phyloP scores from a whole-genome alignment of 1,284 basidiomycete species.

The Sporisorium graminicola region DNA sequence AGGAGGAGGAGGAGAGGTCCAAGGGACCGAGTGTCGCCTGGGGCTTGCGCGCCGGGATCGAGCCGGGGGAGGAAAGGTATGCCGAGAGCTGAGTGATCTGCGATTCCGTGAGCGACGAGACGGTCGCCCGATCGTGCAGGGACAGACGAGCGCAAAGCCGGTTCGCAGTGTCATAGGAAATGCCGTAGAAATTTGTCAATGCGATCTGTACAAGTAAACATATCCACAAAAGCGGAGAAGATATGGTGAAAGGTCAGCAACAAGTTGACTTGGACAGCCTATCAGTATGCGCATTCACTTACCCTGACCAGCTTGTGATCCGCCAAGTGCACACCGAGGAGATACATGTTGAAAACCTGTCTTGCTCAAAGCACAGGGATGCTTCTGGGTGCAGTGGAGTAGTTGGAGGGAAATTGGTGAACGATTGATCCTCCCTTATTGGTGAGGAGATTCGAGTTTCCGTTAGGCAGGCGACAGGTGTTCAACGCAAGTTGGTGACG shows the following conservation, averaged over 20 bases:
- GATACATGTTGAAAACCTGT: constrained; percentile 58
- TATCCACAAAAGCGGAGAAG: too few relatives aligned
- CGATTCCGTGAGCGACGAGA: constrained; percentile 80
- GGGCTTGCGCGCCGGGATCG: constrained; percentile 75
- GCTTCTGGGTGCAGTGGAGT: neutral
- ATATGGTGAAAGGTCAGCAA: neutral
- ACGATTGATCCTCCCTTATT: neutral
- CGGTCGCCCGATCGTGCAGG: constrained; percentile 81
- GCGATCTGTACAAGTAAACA: too few relatives aligned
- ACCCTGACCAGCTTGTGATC: constrained; percentile 69
- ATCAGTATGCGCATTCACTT: constrained; percentile 26
- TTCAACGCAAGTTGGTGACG: neutral
- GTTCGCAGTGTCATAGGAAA: constrained; percentile 80
- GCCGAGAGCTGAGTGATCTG: constrained; percentile 87
- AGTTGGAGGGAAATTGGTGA: neutral
- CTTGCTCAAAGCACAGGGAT: neutral
- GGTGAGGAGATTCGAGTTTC: neutral
- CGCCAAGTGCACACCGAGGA: constrained; percentile 66
- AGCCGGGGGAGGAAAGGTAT: constrained; percentile 84
- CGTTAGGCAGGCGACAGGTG: neutral
- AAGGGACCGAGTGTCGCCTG: constrained; percentile 19
- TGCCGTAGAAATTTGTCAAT: constrained; percentile 84
- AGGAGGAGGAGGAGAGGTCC: neutral
- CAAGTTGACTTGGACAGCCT: neutral
- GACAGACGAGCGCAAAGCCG: constrained; percentile 88